Evolutionary conservation across 1,284 basidiomycete genomes (phyloP).

Genomic region (Omphalotus olearius): DNA sequence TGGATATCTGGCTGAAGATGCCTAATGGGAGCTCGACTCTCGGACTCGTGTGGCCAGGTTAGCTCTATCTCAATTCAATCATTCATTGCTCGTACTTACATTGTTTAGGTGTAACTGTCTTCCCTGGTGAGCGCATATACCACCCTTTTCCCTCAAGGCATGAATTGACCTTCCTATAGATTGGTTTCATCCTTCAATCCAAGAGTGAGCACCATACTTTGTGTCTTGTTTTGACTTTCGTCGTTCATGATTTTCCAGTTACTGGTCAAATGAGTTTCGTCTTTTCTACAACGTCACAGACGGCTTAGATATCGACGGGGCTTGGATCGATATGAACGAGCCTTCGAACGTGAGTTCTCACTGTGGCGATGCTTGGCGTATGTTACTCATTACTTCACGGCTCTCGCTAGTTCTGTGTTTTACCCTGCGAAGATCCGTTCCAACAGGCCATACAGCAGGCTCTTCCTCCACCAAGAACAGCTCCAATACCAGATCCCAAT

Average conservation of each 20-base stretch:
- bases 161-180: slow-evolving; percentile 33
- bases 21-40: slow-evolving; percentile 56
- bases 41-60: slow-evolving; percentile 70
- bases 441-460: slow-evolving; percentile 45
- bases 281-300: slow-evolving; percentile 52
- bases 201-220: slow-evolving; percentile 32
- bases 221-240: too few relatives aligned
- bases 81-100: not conserved
- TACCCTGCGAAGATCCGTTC: slow-evolving; percentile 55
- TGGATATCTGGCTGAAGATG: slow-evolving; percentile 61
- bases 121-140: slow-evolving; percentile 38
- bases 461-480: slow-evolving; percentile 50
- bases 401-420: slow-evolving; percentile 48
- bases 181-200: slow-evolving; percentile 59
- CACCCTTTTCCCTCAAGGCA: not conserved
- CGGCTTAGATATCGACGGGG: slow-evolving; percentile 64
- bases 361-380: not conserved
- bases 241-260: slow-evolving; percentile 28
- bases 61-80: slow-evolving; percentile 5
- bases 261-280: slow-evolving; percentile 61
- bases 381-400: not conserved
- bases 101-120: slow-evolving; percentile 50
- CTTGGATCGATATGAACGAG: slow-evolving; percentile 73
- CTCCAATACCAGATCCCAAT: slow-evolving; percentile 45
- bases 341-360: slow-evolving; percentile 43